Evolutionary conservation across 345 rosid species (phyloP), one percentile per base, ranked within the genome.

Genomic region (Populus nigra): DNA sequence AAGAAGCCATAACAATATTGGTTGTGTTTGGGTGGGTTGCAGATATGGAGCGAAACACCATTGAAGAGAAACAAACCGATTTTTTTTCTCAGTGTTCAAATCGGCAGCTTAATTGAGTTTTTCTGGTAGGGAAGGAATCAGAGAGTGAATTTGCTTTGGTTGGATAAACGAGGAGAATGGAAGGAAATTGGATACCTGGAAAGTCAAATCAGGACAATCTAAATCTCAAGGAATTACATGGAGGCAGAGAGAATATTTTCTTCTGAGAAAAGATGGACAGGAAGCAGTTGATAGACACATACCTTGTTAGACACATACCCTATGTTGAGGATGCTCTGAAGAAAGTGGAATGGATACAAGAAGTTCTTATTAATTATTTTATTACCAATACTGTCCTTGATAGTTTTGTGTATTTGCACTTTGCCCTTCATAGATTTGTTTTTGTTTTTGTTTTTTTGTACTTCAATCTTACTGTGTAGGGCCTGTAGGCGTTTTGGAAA

Each of bases 1-100:
- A 84, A 50, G 91, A 88, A 59, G 82, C 81, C 85, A 84, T 84
- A 10, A 5, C 27, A 4, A 69, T 8, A 43, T 16, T 45, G 73
- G 2, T 20, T 38, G 65, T 41, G 31, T 49, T 68, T 68, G 50
- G 7, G 17, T 59, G 27, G 45, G 65, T 59, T 59, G 23, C 65
- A 11, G 29, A 12, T 1, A 10, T 23, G 27, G 65, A 9, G 15
- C 65, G 29, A 59, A 59, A 59, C 29, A 59, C 65, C 65, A 59
- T 59, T 59, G 29, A 59, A 59, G 65, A 59, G 65, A n/a, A n/a
- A 59, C 10, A 59, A 4, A 10, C 65, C 65, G 29, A 10, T 59
- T 59, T 25, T 59, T 59, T 59, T 27, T 1, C 65, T 23, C 65
- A 5, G 5, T 25, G 25, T n/a, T n/a, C 29, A 23, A 23, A 59